phyloP scores from a whole-genome alignment of 768 basidiomycete genomes.

The Cyclocybe cylindracea region DNA sequence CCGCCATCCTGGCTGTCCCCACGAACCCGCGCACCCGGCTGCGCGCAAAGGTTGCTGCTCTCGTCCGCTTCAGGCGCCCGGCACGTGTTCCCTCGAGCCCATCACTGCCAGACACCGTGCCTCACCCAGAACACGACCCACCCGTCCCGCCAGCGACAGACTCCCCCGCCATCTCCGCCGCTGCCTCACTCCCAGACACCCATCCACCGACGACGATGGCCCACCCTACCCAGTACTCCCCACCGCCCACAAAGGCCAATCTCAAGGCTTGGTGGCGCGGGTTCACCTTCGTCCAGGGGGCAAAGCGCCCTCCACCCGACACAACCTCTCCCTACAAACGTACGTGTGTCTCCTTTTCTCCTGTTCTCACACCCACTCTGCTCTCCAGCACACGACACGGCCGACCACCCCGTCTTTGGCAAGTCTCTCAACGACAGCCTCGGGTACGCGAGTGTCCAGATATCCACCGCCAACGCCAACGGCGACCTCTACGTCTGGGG shows the following conservation, averaged over 20 bases:
- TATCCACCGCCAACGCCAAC: conserved; percentile 82
- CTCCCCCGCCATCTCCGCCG: neutral
- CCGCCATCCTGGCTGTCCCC: too few relatives aligned
- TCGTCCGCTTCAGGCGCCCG: too few relatives aligned
- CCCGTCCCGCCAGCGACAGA: neutral
- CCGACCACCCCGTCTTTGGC: conserved; percentile 71
- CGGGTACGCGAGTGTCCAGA: conserved; percentile 88
- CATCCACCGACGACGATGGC: neutral
- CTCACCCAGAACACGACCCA: too few relatives aligned
- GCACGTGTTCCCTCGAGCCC: too few relatives aligned
- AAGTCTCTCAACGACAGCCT: conserved; percentile 83
- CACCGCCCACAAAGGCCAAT: conserved; percentile 50
- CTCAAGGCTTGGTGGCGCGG: conserved; percentile 85
- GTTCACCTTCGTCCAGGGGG: conserved; percentile 64
- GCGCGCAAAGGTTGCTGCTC: too few relatives aligned
- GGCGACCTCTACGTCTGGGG: conserved; percentile 92
- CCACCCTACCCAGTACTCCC: conserved; percentile 5
- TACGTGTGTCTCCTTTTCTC: conserved; percentile 29
- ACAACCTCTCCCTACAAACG: conserved; percentile 30
- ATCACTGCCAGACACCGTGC: too few relatives aligned
- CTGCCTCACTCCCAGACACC: neutral
- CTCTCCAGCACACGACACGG: conserved; percentile 31
- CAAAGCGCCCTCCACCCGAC: conserved; percentile 32
- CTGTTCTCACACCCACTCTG: conserved; percentile 1
- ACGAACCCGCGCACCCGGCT: too few relatives aligned